These are phyloP conservation scores for Brassica cretica DNA, from an alignment of 345 rosid genomes.

Conservation along the genomic window DNA sequence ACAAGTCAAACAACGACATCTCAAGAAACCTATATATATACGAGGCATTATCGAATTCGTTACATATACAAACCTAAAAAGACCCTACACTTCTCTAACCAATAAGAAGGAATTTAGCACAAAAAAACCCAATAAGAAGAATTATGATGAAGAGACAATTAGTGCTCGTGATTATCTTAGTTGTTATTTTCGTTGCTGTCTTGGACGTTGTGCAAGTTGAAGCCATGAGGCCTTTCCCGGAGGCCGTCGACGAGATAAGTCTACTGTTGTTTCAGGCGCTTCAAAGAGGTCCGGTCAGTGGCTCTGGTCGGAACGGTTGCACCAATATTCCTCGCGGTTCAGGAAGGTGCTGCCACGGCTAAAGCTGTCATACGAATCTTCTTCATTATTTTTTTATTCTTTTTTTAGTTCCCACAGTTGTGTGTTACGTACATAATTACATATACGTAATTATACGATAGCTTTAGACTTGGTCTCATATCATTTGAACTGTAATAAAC, in stretches of 20 bases:
- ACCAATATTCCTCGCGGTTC: slow-evolving; percentile 30
- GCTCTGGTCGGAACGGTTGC: slow-evolving; percentile 40
- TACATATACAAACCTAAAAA: slow-evolving; percentile 18
- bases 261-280: slow-evolving; percentile 35
- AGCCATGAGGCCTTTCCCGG: slow-evolving; percentile 39
- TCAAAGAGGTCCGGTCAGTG: slow-evolving; percentile 31
- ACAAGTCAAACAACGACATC: slow-evolving; percentile 39
- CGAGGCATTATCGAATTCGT: slow-evolving; percentile 19
- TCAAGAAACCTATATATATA: slow-evolving; percentile 33
- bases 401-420: not conserved
- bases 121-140: too few species aligned
- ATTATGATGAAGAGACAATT: slow-evolving; percentile 29
- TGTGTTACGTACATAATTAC: slow-evolving; percentile 32
- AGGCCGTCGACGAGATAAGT: slow-evolving; percentile 26
- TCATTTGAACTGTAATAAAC: slow-evolving; percentile 17
- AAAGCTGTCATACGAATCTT: slow-evolving; percentile 8
- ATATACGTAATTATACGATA: slow-evolving; percentile 22
- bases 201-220: slow-evolving; percentile 32
- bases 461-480: slow-evolving; percentile 17
- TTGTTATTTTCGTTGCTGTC: slow-evolving; percentile 25
- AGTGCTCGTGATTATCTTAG: slow-evolving; percentile 8
- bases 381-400: slow-evolving; percentile 28
- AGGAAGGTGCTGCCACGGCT: slow-evolving; percentile 34
- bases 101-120: not conserved
- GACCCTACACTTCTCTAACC: not conserved